Conservation (phyloP, 176 grass and related monocot species). For the Zizania latifolia region DNA sequence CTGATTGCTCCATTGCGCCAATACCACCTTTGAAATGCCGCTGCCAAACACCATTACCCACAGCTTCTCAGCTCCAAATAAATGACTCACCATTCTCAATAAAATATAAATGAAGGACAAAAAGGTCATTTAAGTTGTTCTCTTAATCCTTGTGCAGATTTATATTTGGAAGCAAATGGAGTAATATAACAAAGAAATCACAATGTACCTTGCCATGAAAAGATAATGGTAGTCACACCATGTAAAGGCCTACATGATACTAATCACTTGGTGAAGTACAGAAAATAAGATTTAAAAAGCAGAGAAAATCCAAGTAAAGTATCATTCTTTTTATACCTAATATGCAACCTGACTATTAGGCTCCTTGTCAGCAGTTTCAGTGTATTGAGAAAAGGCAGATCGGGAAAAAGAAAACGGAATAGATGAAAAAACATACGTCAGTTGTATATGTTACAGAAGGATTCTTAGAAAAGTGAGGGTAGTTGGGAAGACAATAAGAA, state of each 20-base stretch:
- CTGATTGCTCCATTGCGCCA: conserved; percentile 96
- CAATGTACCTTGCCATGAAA: not conserved
- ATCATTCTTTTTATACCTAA: not conserved
- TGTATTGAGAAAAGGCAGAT: no score
- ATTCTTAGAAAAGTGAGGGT: not conserved
- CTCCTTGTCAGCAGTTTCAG: no score
- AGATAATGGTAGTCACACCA: not conserved
- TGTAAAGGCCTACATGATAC: not conserved
- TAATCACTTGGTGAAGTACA: not conserved
- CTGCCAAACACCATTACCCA: conserved; percentile 74
- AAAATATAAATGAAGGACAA: no score
- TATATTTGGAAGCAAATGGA: no score
- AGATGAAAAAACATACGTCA: no score
- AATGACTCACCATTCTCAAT: no score
- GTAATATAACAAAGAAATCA: not conserved
- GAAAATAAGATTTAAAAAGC: no score
- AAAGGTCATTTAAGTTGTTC: no score
- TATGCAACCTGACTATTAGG: not conserved
- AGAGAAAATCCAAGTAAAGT: no score
- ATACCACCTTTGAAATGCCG: conserved; percentile 58
- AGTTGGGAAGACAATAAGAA: not conserved
- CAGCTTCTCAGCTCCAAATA: conserved; percentile 66
- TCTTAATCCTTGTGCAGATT: no score
- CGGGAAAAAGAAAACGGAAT: no score
- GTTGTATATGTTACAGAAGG: not conserved